Evolutionary conservation across 192 early-diverging fungal species (phyloP).

Genomic region (Jimgerdemannia lactiflua): DNA sequence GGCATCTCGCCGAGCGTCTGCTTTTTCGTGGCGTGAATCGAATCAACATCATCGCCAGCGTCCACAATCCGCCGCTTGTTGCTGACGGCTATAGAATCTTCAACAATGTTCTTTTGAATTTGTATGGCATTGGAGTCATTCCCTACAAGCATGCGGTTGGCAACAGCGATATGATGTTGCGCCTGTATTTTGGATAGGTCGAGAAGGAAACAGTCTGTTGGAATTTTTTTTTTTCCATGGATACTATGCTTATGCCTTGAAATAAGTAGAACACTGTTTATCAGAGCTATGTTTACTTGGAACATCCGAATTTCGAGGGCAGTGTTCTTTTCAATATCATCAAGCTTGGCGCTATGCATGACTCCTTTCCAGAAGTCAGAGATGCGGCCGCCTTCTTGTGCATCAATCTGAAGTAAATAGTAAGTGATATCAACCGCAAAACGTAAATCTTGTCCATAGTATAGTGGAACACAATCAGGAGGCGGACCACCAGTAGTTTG

Average conservation of each 20-base stretch:
- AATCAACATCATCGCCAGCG: no score
- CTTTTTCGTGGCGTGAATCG: no score
- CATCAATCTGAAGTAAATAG: background rate
- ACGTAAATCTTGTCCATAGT: background rate
- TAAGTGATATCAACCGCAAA: background rate
- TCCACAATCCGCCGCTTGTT: no score
- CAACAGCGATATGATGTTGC: slow-evolving; percentile 4
- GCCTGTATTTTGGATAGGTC: slow-evolving; percentile 17
- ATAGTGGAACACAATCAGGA: background rate
- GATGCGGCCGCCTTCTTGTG: background rate
- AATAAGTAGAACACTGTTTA: background rate
- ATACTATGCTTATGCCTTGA: background rate
- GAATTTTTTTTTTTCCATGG: background rate
- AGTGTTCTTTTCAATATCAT: background rate
- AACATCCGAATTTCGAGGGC: background rate
- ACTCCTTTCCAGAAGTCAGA: background rate
- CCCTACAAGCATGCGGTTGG: slow-evolving; percentile 1
- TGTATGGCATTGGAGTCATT: slow-evolving; percentile 13
- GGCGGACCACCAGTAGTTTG: slow-evolving; percentile 3
- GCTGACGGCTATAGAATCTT: no score
- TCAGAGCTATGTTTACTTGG: background rate
- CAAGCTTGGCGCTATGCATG: background rate
- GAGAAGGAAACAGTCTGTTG: background rate
- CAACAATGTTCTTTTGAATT: slow-evolving; percentile 2
- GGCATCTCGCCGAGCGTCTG: no score